Evolutionary conservation across 2,329 filamentous ascomycete species (phyloP).

Genomic region (Neonectria magnoliae): DNA sequence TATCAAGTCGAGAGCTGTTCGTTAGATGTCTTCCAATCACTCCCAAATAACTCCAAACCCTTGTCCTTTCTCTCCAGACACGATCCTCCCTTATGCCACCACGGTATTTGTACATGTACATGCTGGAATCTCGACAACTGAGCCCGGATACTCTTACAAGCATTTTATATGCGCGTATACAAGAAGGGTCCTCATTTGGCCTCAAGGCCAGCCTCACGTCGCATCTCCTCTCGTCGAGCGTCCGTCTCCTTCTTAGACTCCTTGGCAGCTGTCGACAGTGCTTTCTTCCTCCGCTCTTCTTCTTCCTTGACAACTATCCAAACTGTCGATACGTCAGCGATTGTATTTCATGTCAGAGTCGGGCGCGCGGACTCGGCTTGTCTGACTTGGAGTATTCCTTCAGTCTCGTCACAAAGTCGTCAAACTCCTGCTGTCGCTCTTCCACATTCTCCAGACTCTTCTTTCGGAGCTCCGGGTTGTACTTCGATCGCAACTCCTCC

Average conservation of each 20-base stretch:
- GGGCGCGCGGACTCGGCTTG: conserved; percentile 77
- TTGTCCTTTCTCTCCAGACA: conserved; percentile 9
- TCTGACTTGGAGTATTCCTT: conserved; percentile 92
- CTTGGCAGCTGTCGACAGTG: conserved; percentile 47
- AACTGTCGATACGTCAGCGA: conserved; percentile 49
- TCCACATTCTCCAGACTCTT: conserved; percentile 82
- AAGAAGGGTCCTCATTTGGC: conserved; percentile 40
- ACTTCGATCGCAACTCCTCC: conserved; percentile 90
- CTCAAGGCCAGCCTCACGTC: conserved; percentile 58
- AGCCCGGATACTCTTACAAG: conserved; percentile 38
- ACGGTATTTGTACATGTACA: conserved; percentile 42
- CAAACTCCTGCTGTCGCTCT: conserved; percentile 84
- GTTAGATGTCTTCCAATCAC: conserved; percentile 9
- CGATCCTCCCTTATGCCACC: conserved; percentile 12
- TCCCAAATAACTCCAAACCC: conserved; percentile 30
- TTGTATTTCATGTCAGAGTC: not conserved
- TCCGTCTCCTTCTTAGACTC: conserved; percentile 54
- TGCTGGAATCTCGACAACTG: conserved; percentile 13
- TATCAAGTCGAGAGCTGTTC: conserved; percentile 18
- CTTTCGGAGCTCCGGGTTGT: conserved; percentile 94
- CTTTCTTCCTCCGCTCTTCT: conserved; percentile 54
- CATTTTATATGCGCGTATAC: conserved; percentile 13
- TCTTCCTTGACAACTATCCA: conserved; percentile 63
- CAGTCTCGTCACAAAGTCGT: conserved; percentile 83
- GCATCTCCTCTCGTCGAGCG: conserved; percentile 59